Evolutionary conservation across 2,329 filamentous ascomycete genomes (phyloP).

Genomic region (Phialocephala sp.): DNA sequence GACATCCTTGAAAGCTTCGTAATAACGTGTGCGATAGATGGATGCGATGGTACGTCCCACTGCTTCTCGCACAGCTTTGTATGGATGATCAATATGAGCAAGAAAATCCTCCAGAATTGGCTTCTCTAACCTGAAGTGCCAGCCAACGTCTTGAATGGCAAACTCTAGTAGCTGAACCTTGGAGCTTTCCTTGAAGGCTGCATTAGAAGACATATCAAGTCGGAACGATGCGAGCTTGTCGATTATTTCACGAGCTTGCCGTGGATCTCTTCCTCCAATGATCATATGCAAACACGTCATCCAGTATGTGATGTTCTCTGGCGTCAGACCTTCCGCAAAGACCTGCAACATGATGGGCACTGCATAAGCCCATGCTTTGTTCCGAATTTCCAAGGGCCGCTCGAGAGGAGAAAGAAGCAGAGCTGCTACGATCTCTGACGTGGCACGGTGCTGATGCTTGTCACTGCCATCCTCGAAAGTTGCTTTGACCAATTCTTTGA

Average conservation of each 20-base stretch:
- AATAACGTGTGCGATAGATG: constrained; percentile 89
- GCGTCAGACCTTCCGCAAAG: constrained; percentile 89
- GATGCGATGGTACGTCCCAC: constrained; percentile 89
- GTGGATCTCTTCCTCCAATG: constrained; percentile 86
- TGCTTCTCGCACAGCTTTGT: constrained; percentile 94
- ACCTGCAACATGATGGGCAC: constrained; percentile 87
- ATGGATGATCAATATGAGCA: constrained; percentile 91
- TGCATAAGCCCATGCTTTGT: constrained; percentile 84
- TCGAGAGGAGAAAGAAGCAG: constrained; percentile 83
- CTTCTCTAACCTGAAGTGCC: constrained; percentile 93
- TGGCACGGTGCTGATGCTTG: constrained; percentile 96
- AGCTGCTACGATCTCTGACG: constrained; percentile 89
- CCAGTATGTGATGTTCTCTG: constrained; percentile 95
- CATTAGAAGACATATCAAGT: constrained; percentile 92
- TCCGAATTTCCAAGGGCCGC: constrained; percentile 73
- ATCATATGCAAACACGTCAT: constrained; percentile 90
- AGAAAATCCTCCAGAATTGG: constrained; percentile 91
- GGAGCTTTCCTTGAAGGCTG: constrained; percentile 97
- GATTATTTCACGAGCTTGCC: constrained; percentile 84
- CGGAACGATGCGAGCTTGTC: constrained; percentile 84
- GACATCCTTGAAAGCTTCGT: constrained; percentile 90
- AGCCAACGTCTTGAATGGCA: constrained; percentile 84
- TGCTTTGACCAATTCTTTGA: constrained; percentile 77
- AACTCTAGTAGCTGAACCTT: constrained; percentile 93
- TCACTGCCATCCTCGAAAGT: constrained; percentile 93